A percentile compares a stretch with the other conserved stretches of the same genome.
These are phyloP conservation scores for Sphaerostilbella broomeana DNA, from an alignment of 2,329 filamentous ascomycete species.

Conservation along the genomic window DNA sequence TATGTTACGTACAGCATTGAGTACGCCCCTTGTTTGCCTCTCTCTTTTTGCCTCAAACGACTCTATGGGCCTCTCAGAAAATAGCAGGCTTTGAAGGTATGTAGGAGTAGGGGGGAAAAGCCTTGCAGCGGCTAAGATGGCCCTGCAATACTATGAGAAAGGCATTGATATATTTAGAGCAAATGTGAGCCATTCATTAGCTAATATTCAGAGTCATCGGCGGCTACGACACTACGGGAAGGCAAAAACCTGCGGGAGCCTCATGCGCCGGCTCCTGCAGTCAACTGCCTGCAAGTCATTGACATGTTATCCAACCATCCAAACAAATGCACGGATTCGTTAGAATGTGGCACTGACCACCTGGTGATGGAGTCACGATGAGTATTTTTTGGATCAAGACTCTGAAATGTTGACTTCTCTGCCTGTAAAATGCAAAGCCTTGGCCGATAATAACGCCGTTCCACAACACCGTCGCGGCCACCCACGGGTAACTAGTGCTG, in stretches of 20 bases:
- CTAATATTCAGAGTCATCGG: too few species aligned
- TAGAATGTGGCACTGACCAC: slow-evolving; percentile 1
- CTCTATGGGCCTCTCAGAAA: too few species aligned
- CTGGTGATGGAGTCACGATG: too few species aligned
- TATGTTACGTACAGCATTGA: background rate
- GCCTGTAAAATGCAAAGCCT: too few species aligned
- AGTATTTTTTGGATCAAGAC: background rate
- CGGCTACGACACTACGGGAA: too few species aligned
- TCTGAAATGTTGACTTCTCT: background rate
- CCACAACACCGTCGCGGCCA: slow-evolving; percentile 3
- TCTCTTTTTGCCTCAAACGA: too few species aligned
- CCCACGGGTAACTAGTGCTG: slow-evolving; percentile 2
- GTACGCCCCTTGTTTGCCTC: background rate
- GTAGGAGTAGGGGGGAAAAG: slow-evolving; percentile 4
- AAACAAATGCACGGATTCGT: too few species aligned
- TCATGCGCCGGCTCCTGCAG: too few species aligned
- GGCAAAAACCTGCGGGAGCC: too few species aligned
- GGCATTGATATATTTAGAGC: too few species aligned
- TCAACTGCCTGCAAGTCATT: slow-evolving; percentile 14
- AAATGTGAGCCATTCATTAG: too few species aligned
- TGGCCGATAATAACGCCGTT: slow-evolving; percentile 6
- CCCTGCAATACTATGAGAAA: too few species aligned
- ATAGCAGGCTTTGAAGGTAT: slow-evolving; percentile 6
- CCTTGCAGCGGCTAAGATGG: background rate
- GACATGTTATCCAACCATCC: background rate